Base-by-base conservation (phyloP, 129 eudicot species). In the Lactuca sativa region DNA sequence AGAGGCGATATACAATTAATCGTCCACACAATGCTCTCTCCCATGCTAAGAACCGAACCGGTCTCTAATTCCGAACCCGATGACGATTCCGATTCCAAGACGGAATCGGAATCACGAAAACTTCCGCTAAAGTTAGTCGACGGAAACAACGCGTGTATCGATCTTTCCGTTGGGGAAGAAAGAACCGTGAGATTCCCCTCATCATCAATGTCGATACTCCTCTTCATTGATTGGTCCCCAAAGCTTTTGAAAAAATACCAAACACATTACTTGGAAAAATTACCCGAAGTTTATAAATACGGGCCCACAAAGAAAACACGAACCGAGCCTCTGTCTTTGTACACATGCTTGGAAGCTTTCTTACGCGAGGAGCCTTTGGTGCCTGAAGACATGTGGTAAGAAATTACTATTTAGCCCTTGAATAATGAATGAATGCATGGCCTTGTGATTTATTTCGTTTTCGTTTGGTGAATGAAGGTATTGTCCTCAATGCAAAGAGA, bases 351-450 rank as follows among this genome's bases (percentile, higher is more conserved):
- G 71, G 99, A 93, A 83, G 88, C 97, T 71, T 93, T 93, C 82
- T 82, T 93, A 43, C 95, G 90, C 38, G 97, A 93, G 73, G 99
- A 93, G 87, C 99, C 99, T 11, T 77, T 93, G 77, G 99, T 93
- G 62, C 96, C 99, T 41, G 99, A 93, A 84, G 99, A 93, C 78
- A 93, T 90, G 99, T 93, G 99, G 99, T 93, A 62, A 76, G 90
- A 47, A 47, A 10, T 47, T 47, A 12, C 52, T 10, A 12, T 47
- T 47, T 47, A 2, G 52, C 12, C 52, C 52, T 47, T 47, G 0
- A 40, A 0, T 7, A 6, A 5, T 40, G 8, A 4, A 40, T 2
- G 5, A 4, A 34, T 34, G 38, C 0, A 34, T 25, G 30, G 2
- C 30, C 2, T 25, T 25, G 30, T 1, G 30, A 1, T 25, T 25